Conservation (phyloP, 139 green algal genomes). For the Closterium sp. region DNA sequence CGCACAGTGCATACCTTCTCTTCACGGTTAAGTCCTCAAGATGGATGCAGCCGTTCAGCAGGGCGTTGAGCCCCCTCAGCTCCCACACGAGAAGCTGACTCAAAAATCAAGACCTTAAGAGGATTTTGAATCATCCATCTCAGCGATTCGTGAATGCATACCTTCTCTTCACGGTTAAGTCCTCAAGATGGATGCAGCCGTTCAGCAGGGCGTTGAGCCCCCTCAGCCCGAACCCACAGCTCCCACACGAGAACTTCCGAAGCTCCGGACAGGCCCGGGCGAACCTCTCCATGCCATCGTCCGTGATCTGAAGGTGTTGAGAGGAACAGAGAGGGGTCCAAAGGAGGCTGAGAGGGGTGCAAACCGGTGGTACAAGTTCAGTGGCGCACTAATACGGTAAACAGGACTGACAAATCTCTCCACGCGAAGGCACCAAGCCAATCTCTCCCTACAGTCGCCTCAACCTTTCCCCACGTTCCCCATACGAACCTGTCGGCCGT, state of each 20-base stretch:
- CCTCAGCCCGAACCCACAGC: constrained; percentile 29
- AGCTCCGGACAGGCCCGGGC: background rate
- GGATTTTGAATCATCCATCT: no score
- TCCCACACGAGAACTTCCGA: constrained; percentile 29
- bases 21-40: constrained; percentile 37
- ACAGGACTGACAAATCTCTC: background rate
- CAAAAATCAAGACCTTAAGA: no score
- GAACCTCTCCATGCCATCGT: constrained; percentile 19
- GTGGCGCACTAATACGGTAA: background rate
- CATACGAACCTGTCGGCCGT: no score
- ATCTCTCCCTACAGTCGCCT: no score
- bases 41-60: constrained; percentile 10
- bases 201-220: constrained; percentile 29
- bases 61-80: constrained; percentile 14
- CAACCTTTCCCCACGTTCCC: no score
- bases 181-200: constrained; percentile 7
- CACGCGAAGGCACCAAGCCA: constrained; percentile 8
- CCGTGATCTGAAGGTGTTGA: constrained; percentile 19
- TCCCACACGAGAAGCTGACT: no score
- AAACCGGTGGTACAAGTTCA: background rate
- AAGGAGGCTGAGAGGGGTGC: background rate
- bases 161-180: constrained; percentile 35
- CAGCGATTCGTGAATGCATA: no score
- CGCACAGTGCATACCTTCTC: constrained; percentile 19
- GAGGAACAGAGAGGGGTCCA: no score